Evolutionary conservation across 257 asterid genomes (phyloP).

Genomic region (Solanum chilense): DNA sequence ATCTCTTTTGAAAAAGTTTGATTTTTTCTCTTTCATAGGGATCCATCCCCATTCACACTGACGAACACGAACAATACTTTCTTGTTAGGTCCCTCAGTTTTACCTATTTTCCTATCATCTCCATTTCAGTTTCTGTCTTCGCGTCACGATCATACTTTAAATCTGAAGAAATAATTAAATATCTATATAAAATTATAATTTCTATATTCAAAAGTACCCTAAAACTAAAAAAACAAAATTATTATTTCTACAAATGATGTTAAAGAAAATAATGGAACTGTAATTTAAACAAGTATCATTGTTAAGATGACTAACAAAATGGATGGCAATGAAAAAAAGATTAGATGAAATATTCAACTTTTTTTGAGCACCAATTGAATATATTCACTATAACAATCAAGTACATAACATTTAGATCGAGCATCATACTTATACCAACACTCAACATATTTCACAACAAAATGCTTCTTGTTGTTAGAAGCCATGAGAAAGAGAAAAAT

Average conservation of each 20-base stretch:
- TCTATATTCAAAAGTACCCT: too few relatives aligned
- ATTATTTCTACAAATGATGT: not conserved
- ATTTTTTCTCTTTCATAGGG: not conserved
- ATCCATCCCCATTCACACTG: not conserved
- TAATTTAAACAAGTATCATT: not conserved
- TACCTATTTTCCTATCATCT: not conserved
- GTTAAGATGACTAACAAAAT: not conserved
- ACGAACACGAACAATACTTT: not conserved
- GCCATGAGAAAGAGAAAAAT: not conserved
- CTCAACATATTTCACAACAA: not conserved
- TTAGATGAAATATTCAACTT: not conserved
- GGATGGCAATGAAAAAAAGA: not conserved
- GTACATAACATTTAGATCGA: not conserved
- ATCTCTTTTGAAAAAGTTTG: not conserved
- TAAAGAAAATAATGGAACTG: not conserved
- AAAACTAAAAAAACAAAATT: not conserved
- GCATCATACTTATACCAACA: not conserved
- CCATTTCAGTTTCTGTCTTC: not conserved
- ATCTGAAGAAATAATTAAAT: not conserved
- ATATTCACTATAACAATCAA: slow-evolving; percentile 1
- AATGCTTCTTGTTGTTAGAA: not conserved
- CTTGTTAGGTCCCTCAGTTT: not conserved
- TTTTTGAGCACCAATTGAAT: not conserved
- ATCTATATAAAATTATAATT: too few relatives aligned
- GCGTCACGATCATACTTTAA: too few relatives aligned